Evolutionary conservation across 495 filamentous ascomycete genomes (phyloP).

Genomic region (Daldinia decipiens): DNA sequence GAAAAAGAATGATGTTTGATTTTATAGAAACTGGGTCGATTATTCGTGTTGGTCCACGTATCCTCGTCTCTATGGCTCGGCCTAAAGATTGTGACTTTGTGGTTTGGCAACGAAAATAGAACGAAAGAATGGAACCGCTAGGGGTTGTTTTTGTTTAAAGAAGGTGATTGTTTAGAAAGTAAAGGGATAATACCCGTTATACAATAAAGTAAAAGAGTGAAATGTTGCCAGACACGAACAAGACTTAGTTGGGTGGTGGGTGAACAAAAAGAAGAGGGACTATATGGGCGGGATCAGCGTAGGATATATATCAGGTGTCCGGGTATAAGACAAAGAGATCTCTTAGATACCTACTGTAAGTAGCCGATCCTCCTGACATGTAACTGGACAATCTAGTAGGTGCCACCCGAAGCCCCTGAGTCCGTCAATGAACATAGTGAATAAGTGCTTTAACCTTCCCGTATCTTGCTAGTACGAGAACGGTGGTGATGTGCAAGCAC

Average conservation of each 20-base stretch:
- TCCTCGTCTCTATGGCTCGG: background rate
- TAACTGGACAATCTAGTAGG: conserved; percentile 14
- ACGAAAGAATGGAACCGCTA: conserved; percentile 35
- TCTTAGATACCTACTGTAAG: conserved; percentile 13
- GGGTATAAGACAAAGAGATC: conserved; percentile 33
- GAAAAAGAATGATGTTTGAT: conserved; percentile 12
- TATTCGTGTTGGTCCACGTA: conserved; percentile 15
- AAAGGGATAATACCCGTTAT: conserved; percentile 21
- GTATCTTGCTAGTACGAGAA: conserved; percentile 34
- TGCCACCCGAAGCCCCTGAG: conserved; percentile 28
- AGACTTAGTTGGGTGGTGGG: conserved; percentile 17
- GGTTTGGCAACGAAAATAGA: conserved; percentile 27
- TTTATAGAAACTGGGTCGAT: conserved; percentile 18
- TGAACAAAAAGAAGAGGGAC: background rate
- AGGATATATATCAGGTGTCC: conserved; percentile 28
- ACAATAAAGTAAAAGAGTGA: conserved; percentile 26
- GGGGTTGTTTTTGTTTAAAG: conserved; percentile 26
- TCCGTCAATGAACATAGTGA: conserved; percentile 5
- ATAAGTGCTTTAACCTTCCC: conserved; percentile 18
- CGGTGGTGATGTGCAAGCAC: conserved; percentile 31
- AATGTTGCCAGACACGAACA: conserved; percentile 33
- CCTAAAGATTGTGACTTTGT: conserved; percentile 28
- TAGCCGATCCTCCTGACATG: conserved; percentile 22
- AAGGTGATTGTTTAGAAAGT: conserved; percentile 33
- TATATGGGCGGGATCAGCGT: conserved; percentile 8